Percentiles rank a stretch among this genome's conserved stretches.
phyloP scores from a whole-genome alignment of 345 rosid species.

The Gossypium arboreum region DNA sequence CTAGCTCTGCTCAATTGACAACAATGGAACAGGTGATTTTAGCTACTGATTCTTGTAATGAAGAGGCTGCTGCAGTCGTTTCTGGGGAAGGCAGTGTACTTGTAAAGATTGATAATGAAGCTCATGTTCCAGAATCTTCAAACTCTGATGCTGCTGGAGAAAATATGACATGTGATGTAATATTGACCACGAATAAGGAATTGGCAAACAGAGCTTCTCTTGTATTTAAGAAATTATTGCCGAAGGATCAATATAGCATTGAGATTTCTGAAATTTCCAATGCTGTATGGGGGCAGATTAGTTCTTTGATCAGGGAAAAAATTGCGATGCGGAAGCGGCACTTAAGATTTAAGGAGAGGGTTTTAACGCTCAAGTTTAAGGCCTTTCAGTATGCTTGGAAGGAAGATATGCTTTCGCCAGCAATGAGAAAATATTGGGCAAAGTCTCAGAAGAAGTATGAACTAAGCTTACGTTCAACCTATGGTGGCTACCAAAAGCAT shows the following conservation, averaged over 20 bases:
- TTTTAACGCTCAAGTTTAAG: constrained; percentile 67
- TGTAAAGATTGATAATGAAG: constrained; percentile 22
- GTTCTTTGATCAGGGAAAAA: constrained; percentile 40
- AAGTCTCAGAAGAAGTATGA: constrained; percentile 70
- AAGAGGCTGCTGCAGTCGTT: constrained; percentile 19
- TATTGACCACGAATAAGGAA: constrained; percentile 61
- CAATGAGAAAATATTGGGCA: constrained; percentile 49
- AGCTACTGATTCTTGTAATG: constrained; percentile 20
- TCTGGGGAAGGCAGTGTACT: constrained; percentile 21
- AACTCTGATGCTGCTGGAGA: constrained; percentile 30
- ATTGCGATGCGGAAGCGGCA: constrained; percentile 41
- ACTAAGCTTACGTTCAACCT: constrained; percentile 39
- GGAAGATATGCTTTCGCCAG: constrained; percentile 64
- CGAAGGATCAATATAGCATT: constrained; percentile 32
- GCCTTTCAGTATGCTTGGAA: constrained; percentile 75
- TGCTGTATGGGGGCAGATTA: constrained; percentile 25
- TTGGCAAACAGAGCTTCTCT: constrained; percentile 53
- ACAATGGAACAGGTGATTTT: constrained; percentile 9
- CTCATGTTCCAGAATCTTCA: constrained; percentile 22
- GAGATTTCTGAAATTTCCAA: constrained; percentile 30
- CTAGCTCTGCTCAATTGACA: constrained; percentile 21
- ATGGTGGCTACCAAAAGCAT: constrained; percentile 52
- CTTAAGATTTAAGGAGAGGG: constrained; percentile 70
- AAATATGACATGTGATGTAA: constrained; percentile 28
- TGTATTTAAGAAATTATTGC: constrained; percentile 47